Evolutionary conservation across 2,329 filamentous ascomycete genomes (phyloP), one percentile per base, ranked within the genome.

Genomic region (Fusarium annulatum): DNA sequence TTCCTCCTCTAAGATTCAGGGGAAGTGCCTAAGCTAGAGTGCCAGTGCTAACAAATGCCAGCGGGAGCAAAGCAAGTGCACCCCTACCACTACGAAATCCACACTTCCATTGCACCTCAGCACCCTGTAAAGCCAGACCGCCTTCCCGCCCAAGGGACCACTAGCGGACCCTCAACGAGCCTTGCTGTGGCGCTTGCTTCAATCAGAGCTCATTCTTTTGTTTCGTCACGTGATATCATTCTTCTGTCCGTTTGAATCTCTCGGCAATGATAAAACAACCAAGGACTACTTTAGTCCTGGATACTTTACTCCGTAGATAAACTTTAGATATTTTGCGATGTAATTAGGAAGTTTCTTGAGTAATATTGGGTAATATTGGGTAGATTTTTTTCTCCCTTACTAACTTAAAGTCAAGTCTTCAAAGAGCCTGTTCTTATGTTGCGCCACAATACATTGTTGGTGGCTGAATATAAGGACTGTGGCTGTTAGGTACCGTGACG

Each of bases 1-100:
- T 67, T 77, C 78, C 70, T 79, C 68, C 78, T 69, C 69, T 70
- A 61, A 69, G 67, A 76, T 75, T 79, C 78, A 79, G 78, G 78
- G 78, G 78, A 76, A 73, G 71, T 65, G 60, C 72, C 69, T 59
- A 66, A 59, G 64, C 57, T 57, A 55, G 58, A 71, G 64, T 55
- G 69, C 71, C 67, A 73, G 60, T 61, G 64, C 59, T 52, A 53
- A 48, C 39, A 58, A 65, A 45, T 63, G 43, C 60, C 52, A 67
- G 62, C 55, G 51, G 63, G 57, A 51, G 49, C n/a, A 51, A 21
- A 48, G 65, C 45, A 69, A 26, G 30, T 65, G 66, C 46, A 69
- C 59, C 66, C 66, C 64, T 69, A 57, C 66, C 66, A 43, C 66
- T 69, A 64, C 43, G 42, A 69, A 69, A 72, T 76, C 71, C 71